phyloP scores from a whole-genome alignment of 495 filamentous ascomycete species.

The Halenospora varia region DNA sequence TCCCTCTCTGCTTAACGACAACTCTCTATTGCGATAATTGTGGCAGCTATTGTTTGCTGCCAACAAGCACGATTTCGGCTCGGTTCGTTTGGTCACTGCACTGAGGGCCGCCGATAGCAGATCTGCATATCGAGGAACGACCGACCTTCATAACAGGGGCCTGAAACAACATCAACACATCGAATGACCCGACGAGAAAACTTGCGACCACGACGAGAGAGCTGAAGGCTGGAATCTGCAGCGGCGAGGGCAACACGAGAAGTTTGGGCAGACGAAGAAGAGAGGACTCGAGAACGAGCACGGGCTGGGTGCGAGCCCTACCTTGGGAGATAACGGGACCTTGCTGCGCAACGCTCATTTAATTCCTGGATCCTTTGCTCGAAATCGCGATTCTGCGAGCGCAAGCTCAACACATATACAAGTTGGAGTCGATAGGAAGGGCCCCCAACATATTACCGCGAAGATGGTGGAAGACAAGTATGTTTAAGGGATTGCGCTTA shows the following conservation, averaged over 20 bases:
- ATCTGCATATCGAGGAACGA: not conserved
- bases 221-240: not conserved
- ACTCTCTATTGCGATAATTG: not conserved
- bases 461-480: conserved; percentile 88
- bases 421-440: conserved; percentile 31
- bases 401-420: conserved; percentile 16
- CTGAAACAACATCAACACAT: not conserved
- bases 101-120: no score
- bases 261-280: not conserved
- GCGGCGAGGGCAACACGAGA: not conserved
- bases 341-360: not conserved
- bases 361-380: not conserved
- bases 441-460: conserved; percentile 14
- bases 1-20: not conserved
- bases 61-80: not conserved
- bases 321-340: not conserved
- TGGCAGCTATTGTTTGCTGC: not conserved
- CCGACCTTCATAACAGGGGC: not conserved
- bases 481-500: conserved; percentile 26
- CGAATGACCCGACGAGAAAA: not conserved
- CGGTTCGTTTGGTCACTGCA: not conserved
- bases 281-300: not conserved
- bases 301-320: conserved; percentile 1
- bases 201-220: not conserved
- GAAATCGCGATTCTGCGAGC: not conserved